A percentile compares a stretch with the other conserved stretches of the same genome.
Evolutionary conservation across 1,284 basidiomycete genomes (phyloP).

Genomic region (Mixia osmundae): DNA sequence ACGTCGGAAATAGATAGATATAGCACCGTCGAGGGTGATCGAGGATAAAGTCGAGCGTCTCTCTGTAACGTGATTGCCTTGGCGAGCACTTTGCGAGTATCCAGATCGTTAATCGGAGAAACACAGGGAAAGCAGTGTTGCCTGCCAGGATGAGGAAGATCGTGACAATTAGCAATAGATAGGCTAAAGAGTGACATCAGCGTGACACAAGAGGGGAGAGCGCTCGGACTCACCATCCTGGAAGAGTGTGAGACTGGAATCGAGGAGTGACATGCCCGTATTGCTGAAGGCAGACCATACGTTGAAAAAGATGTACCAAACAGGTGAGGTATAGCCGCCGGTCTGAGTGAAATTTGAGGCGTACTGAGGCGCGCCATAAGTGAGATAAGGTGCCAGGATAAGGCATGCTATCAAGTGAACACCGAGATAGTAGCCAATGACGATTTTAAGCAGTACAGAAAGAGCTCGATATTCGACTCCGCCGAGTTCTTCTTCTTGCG

Average conservation of each 20-base stretch:
- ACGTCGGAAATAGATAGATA: constrained; percentile 80
- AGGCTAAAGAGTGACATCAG: constrained; percentile 28
- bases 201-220: background rate
- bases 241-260: constrained; percentile 4
- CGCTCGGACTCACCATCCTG: background rate
- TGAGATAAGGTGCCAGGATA: constrained; percentile 57
- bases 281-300: constrained; percentile 63
- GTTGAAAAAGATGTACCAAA: constrained; percentile 65
- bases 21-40: constrained; percentile 90
- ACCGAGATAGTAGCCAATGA: constrained; percentile 37
- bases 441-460: constrained; percentile 17
- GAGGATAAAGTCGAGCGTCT: constrained; percentile 72
- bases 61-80: constrained; percentile 30
- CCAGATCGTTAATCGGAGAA: constrained; percentile 29
- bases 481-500: constrained; percentile 73
- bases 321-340: constrained; percentile 6
- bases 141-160: constrained; percentile 57
- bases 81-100: constrained; percentile 39
- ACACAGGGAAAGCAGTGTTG: constrained; percentile 35
- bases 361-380: constrained; percentile 15
- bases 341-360: constrained; percentile 23
- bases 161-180: constrained; percentile 42
- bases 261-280: constrained; percentile 33
- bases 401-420: constrained; percentile 40
- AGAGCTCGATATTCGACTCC: constrained; percentile 66